Conservation (phyloP, 805 yeast genomes). For the Grigorovia yakushimaensis region DNA sequence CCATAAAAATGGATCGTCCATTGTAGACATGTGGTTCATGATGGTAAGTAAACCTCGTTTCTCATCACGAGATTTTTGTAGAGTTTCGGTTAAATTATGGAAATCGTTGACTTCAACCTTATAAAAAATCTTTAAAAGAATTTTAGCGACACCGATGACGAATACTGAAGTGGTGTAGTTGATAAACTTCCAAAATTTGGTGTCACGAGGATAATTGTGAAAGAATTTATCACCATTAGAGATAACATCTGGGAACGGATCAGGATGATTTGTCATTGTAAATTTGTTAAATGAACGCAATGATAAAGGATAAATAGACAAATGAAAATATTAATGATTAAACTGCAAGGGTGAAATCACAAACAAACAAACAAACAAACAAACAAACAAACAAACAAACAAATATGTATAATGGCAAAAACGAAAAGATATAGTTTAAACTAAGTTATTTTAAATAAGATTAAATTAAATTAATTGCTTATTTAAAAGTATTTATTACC, state of each 20-base stretch:
- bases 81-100: slow-evolving; percentile 54
- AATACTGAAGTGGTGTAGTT: slow-evolving; percentile 61
- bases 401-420: not conserved
- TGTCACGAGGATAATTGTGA: slow-evolving; percentile 47
- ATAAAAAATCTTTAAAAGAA: slow-evolving; percentile 51
- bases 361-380: too few relatives aligned
- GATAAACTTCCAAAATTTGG: slow-evolving; percentile 52
- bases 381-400: not conserved
- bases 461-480: too few relatives aligned
- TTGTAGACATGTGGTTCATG: slow-evolving; percentile 86
- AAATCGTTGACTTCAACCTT: slow-evolving; percentile 52
- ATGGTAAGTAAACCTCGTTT: slow-evolving; percentile 71
- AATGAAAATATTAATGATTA: too few relatives aligned
- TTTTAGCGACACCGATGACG: slow-evolving; percentile 56
- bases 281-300: too few relatives aligned
- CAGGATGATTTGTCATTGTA: slow-evolving; percentile 14
- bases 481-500: too few relatives aligned
- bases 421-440: not conserved
- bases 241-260: slow-evolving; percentile 64
- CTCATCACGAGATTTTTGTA: slow-evolving; percentile 52
- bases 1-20: slow-evolving; percentile 89
- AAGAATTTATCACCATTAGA: slow-evolving; percentile 67
- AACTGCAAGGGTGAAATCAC: too few relatives aligned
- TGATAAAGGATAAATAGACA: too few relatives aligned
- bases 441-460: too few relatives aligned